Evolutionary conservation across 495 filamentous ascomycete genomes (phyloP).

Genomic region (Neurospora sp.): DNA sequence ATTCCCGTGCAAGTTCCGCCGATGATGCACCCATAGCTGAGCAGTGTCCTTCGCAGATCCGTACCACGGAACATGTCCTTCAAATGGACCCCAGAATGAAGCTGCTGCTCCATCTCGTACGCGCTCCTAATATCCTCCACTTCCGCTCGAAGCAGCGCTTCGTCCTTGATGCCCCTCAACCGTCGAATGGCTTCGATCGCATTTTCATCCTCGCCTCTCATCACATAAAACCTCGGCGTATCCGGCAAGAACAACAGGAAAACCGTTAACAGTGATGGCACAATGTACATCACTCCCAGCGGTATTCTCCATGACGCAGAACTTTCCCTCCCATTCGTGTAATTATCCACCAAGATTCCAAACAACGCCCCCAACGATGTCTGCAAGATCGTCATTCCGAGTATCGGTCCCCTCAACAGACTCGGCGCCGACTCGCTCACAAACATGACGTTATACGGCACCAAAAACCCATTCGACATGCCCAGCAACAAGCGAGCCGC

Average conservation of each 20-base stretch:
- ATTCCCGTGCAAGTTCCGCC: constrained; percentile 20
- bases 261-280: constrained; percentile 35
- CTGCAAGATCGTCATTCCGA: constrained; percentile 42
- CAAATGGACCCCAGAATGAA: constrained; percentile 14
- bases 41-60: constrained; percentile 22
- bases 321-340: constrained; percentile 22
- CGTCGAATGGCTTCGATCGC: constrained; percentile 21
- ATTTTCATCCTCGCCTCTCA: constrained; percentile 20
- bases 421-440: constrained; percentile 31
- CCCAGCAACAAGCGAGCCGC: constrained; percentile 36
- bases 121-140: constrained; percentile 22
- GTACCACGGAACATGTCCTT: constrained; percentile 20
- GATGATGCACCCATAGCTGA: constrained; percentile 15
- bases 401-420: constrained; percentile 29
- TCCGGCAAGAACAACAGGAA: constrained; percentile 46
- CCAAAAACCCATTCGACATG: constrained; percentile 33
- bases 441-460: constrained; percentile 38
- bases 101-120: constrained; percentile 16
- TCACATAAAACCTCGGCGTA: constrained; percentile 39
- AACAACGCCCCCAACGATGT: constrained; percentile 43
- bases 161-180: constrained; percentile 18
- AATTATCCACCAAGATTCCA: constrained; percentile 44
- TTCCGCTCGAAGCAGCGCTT: constrained; percentile 16
- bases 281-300: constrained; percentile 41
- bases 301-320: constrained; percentile 41